These are phyloP conservation scores for Aspergillus fumigatus DNA, from an alignment of 2,329 filamentous ascomycete species.

Conservation along the genomic window DNA sequence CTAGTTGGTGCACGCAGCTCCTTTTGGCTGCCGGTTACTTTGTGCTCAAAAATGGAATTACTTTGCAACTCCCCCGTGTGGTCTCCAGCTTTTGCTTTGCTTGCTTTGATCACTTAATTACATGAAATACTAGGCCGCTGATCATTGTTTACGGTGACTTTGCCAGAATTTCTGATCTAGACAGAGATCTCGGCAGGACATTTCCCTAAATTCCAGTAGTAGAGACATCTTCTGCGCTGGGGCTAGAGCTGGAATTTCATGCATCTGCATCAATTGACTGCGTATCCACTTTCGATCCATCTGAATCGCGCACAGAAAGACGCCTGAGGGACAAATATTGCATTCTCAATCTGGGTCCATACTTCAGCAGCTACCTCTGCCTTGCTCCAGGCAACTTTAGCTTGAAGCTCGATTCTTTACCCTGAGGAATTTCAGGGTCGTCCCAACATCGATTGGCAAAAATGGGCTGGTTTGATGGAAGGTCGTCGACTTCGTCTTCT, in stretches of 20 bases:
- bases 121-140: background rate
- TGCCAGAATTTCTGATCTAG: background rate
- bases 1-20: background rate
- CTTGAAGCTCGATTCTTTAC: background rate
- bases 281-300: background rate
- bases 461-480: constrained; percentile 47
- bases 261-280: background rate
- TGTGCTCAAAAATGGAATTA: background rate
- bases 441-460: background rate
- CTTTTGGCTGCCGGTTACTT: background rate
- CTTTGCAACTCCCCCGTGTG: background rate
- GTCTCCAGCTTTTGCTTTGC: background rate
- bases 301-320: background rate
- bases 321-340: background rate
- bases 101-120: background rate
- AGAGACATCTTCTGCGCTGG: background rate
- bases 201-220: background rate
- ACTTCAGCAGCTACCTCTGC: background rate
- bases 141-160: background rate
- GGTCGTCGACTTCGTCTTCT: constrained; percentile 29
- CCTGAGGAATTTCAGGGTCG: background rate
- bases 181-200: background rate
- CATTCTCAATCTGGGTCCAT: background rate
- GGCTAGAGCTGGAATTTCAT: background rate
- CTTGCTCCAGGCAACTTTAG: background rate